phyloP scores from a whole-genome alignment of 2,329 filamentous ascomycete genomes.

The Claviceps arundinis region DNA sequence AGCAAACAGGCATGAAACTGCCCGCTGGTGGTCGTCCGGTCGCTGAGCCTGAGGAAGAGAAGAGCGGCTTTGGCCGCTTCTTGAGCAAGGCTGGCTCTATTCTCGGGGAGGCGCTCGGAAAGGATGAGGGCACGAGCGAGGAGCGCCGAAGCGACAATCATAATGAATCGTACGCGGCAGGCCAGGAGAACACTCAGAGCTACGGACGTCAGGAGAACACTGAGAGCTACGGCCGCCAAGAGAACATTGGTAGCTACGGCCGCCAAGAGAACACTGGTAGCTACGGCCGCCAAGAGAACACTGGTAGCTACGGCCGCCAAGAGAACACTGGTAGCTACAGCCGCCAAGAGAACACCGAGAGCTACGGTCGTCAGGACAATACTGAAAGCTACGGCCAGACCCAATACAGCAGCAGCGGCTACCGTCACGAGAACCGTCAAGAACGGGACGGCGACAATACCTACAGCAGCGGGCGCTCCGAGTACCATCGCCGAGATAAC shows the following conservation, averaged over 20 bases:
- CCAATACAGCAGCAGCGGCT: constrained; percentile 20
- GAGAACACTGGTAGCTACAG: constrained; percentile 18
- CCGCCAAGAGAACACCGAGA: too few relatives aligned
- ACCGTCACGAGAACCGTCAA: constrained; percentile 8
- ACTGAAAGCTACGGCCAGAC: constrained; percentile 46
- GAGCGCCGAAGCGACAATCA: constrained; percentile 42
- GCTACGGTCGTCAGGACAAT: constrained; percentile 30
- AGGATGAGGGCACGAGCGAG: constrained; percentile 36
- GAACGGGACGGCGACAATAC: constrained; percentile 16
- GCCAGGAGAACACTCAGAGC: constrained; percentile 18
- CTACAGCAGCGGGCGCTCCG: constrained; percentile 9
- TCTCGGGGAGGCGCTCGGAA: constrained; percentile 47
- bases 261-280: constrained; percentile 33
- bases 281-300: constrained; percentile 8
- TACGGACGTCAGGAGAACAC: constrained; percentile 18
- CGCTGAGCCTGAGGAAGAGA: constrained; percentile 34
- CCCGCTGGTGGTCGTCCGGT: constrained; percentile 13
- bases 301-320: constrained; percentile 18
- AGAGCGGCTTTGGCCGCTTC: constrained; percentile 54
- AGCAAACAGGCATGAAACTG: constrained; percentile 31
- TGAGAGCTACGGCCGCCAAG: constrained; percentile 28
- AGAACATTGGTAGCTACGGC: constrained; percentile 38
- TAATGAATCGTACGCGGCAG: constrained; percentile 47
- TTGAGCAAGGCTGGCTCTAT: constrained; percentile 57
- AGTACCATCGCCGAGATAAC: constrained; percentile 5